Base-by-base conservation (phyloP, 805 yeast species). In the Pichia californica region DNA sequence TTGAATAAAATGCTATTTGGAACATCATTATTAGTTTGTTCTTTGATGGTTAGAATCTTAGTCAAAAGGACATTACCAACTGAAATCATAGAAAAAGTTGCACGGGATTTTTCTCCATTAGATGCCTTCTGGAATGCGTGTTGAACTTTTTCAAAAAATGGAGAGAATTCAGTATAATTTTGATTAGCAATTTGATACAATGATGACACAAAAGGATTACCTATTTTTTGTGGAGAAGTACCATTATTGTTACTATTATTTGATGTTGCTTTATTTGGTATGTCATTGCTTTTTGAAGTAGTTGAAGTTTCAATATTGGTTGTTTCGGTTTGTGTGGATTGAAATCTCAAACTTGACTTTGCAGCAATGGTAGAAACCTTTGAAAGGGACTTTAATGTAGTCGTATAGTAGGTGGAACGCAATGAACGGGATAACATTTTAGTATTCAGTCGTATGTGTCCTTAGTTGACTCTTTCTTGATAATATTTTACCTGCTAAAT, bases 1-100 rank as follows among this genome's bases (percentile, higher is more conserved):
- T 50, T 48, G 37, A 41, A 55, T 8, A 58, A 41, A 15, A 55
- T 40, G 7, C 61, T 56, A 38, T 50, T 48, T 13, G 53, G 48
- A 21, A 57, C 56, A 2, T 40, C 47, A 43, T 49, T 46, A 2
- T 47, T 39, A 16, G 35, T 49, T 5, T 18, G 15, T 14, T 40
- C 23, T 25, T 47, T 49, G n/a, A 49, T 42, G 7, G 30, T 19
- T 3, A 21, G 5, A 32, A 47, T 38, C 19, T 44, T 49, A 13
- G 38, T 27, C 28, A 49, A 27, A 7, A 49, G 15, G 10, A 21
- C 20, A 18, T 44, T 36, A 29, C 49, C 50, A 8, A 39, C 5
- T 5, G 40, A n/a, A 35, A 32, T 31, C 38, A 47, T 39, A 13
- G 33, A n/a, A 18, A 18, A 18, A 19, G 13, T 16, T 4, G 28